These are phyloP conservation scores for Lentinula aciculospora DNA, from an alignment of 768 basidiomycete species.

Conservation along the genomic window DNA sequence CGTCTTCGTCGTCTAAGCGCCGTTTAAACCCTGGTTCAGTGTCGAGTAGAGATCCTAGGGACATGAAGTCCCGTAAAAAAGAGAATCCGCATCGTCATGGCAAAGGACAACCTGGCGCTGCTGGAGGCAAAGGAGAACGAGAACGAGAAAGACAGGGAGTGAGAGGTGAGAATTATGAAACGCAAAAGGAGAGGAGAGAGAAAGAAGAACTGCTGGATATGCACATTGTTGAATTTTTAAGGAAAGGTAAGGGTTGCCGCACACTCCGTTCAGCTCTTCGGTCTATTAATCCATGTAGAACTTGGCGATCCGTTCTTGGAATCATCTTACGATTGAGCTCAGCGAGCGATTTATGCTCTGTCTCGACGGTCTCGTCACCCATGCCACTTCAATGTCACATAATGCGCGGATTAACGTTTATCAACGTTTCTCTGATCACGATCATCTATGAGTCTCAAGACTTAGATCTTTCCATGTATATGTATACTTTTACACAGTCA, in stretches of 20 bases:
- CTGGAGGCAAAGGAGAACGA: neutral
- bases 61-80: neutral
- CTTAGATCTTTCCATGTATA: no score
- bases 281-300: neutral
- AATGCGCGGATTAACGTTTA: no score
- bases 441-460: no score
- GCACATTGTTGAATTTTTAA: neutral
- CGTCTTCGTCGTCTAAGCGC: neutral
- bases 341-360: neutral
- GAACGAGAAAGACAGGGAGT: neutral
- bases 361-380: neutral
- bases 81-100: neutral
- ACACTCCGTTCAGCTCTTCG: neutral
- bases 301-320: slow-evolving; percentile 6
- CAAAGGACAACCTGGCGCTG: neutral
- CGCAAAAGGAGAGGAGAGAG: neutral
- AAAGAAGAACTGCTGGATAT: slow-evolving; percentile 6
- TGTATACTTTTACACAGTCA: no score
- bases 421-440: no score
- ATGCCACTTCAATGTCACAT: no score
- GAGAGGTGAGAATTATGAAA: neutral
- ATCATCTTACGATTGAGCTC: neutral
- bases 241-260: neutral
- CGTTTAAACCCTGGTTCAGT: neutral
- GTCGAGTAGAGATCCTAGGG: neutral